Conservation (phyloP, 768 basidiomycete species). For the Trametes sanguinea region DNA sequence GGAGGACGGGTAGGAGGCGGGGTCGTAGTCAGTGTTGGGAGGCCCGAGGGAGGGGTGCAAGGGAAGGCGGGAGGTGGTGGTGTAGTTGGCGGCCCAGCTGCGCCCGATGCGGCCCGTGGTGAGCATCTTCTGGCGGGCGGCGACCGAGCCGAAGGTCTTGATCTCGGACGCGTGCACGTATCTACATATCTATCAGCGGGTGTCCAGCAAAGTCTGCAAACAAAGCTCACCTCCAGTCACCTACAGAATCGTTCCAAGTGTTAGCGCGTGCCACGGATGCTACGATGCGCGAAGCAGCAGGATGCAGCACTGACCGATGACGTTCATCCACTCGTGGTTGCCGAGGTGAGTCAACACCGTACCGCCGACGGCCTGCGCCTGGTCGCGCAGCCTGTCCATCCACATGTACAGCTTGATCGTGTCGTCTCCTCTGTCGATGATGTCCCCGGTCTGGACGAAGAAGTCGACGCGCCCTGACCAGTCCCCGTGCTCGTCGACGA, state of each 20-base stretch:
- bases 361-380: constrained; percentile 72
- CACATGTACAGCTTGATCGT: constrained; percentile 82
- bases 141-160: constrained; percentile 74
- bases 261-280: no score
- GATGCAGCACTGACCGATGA: constrained; percentile 53
- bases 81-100: constrained; percentile 86
- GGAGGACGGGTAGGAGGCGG: constrained; percentile 44
- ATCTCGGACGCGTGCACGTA: constrained; percentile 86
- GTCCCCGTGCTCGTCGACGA: constrained; percentile 68
- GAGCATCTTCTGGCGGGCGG: constrained; percentile 71
- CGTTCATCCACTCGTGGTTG: constrained; percentile 98
- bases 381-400: constrained; percentile 80
- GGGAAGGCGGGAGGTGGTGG: constrained; percentile 78
- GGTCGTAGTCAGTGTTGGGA: constrained; percentile 55
- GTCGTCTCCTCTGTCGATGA: constrained; percentile 91
- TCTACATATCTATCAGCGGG: constrained; percentile 39
- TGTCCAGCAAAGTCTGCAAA: no score
- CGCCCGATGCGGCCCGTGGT: constrained; percentile 76
- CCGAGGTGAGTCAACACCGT: constrained; percentile 78
- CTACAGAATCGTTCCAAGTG: constrained; percentile 35
- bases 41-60: constrained; percentile 70
- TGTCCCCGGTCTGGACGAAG: constrained; percentile 95
- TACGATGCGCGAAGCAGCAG: not conserved
- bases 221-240: constrained; percentile 75
- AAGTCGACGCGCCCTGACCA: constrained; percentile 86